A percentile compares a stretch with the other conserved stretches of the same genome.
These are phyloP conservation scores for Monosporascus sp. DNA, from an alignment of 2,329 filamentous ascomycete species.

Conservation along the genomic window DNA sequence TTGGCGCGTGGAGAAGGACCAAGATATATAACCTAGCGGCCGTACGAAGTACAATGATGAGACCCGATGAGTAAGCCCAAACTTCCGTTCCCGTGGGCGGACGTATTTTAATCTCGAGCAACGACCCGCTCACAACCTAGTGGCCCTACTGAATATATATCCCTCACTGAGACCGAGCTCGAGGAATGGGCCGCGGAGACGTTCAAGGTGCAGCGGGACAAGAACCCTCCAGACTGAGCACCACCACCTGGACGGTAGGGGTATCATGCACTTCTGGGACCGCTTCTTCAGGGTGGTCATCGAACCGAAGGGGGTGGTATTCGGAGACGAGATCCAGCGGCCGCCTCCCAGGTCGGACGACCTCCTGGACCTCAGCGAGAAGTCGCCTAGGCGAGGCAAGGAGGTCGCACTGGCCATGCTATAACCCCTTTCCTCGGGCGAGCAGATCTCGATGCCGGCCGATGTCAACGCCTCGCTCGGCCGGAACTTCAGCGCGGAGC, in stretches of 20 bases:
- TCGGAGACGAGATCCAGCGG: background rate
- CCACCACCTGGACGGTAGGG: background rate
- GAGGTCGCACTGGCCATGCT: no score
- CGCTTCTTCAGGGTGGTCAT: background rate
- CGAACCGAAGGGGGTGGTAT: background rate
- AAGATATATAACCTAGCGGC: no score
- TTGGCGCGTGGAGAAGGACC: no score
- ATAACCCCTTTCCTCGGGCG: no score
- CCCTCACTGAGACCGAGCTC: background rate
- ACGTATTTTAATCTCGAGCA: background rate
- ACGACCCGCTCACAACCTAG: no score
- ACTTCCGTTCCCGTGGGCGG: background rate
- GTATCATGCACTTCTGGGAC: background rate
- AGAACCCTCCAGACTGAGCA: background rate
- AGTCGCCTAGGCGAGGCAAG: no score
- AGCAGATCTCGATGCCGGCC: no score
- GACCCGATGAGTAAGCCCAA: background rate
- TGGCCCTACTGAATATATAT: no score
- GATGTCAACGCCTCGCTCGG: no score
- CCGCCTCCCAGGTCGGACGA: conserved; percentile 1
- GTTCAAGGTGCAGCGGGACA: background rate
- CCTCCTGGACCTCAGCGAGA: no score
- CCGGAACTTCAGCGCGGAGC: background rate
- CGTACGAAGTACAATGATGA: no score
- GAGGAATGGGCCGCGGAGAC: background rate